A percentile compares a stretch with the other conserved stretches of the same genome.
These are phyloP conservation scores for Vigna angularis DNA, from an alignment of 306 rosid genomes.

Conservation along the genomic window DNA sequence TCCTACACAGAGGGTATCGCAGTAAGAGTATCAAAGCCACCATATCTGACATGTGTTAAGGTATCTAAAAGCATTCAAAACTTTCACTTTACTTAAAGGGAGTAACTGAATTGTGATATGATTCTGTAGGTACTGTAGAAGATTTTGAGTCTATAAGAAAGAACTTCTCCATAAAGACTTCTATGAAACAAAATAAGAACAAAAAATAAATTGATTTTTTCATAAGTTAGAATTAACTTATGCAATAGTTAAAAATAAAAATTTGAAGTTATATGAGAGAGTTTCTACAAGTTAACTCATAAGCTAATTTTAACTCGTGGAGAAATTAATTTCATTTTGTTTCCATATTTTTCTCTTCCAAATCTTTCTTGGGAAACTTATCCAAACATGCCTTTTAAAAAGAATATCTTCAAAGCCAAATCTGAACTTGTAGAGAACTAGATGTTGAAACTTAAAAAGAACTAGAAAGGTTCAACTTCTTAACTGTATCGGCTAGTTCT, in stretches of 20 bases:
- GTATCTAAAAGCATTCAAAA: background rate
- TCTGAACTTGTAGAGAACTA: background rate
- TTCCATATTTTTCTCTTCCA: too few species aligned
- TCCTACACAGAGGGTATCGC: background rate
- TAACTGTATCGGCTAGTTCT: background rate
- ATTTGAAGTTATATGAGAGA: too few species aligned
- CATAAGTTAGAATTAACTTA: too few species aligned
- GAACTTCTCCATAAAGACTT: too few species aligned
- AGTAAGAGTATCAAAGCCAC: background rate
- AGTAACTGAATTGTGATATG: background rate
- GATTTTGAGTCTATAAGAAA: background rate
- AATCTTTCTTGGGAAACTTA: too few species aligned
- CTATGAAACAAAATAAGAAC: too few species aligned
- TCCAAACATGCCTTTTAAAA: too few species aligned
- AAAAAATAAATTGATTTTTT: too few species aligned
- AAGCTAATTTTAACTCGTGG: too few species aligned
- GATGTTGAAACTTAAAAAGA: background rate
- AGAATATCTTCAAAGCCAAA: conserved; percentile 10
- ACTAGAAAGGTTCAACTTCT: conserved; percentile 7
- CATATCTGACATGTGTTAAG: conserved; percentile 6
- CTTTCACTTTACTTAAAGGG: conserved; percentile 14
- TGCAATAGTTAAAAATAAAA: too few species aligned
- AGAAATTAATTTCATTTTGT: too few species aligned
- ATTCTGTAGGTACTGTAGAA: background rate
- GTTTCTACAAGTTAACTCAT: too few species aligned